These are phyloP conservation scores for Solanum pinnatisectum DNA, from an alignment of 257 asterid species.

Conservation along the genomic window DNA sequence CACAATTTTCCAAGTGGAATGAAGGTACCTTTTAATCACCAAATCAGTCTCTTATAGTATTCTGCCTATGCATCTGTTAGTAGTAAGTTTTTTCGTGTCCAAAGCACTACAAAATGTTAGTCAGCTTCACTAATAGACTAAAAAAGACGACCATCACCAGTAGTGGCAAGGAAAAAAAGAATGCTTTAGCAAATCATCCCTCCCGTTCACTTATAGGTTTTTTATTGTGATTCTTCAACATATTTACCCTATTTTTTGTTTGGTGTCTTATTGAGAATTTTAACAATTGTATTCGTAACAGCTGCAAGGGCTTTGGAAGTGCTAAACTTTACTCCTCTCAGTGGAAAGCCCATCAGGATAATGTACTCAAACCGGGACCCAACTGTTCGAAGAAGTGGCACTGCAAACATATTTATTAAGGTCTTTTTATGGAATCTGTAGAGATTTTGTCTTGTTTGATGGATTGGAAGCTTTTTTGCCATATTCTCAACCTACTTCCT, in stretches of 20 bases:
- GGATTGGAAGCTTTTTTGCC: not conserved
- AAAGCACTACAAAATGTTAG: not conserved
- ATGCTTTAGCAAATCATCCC: not conserved
- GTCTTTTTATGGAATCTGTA: constrained; percentile 13
- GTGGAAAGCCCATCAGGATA: constrained; percentile 70
- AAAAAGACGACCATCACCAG: not conserved
- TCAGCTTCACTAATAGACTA: not conserved
- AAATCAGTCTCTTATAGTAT: not conserved
- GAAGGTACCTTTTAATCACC: not conserved
- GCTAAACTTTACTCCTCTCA: constrained; percentile 78
- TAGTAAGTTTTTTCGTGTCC: not conserved
- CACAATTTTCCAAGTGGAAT: not conserved
- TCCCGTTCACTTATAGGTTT: not conserved
- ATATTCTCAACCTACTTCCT: not conserved
- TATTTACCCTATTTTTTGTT: not conserved
- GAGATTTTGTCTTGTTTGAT: not conserved
- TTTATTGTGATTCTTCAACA: not conserved
- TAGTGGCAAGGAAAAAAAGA: not conserved
- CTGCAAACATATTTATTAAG: constrained; percentile 85
- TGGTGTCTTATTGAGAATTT: not conserved
- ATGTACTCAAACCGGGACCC: constrained; percentile 91
- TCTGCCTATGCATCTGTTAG: not conserved
- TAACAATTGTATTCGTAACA: constrained; percentile 12
- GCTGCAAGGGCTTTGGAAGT: constrained; percentile 76
- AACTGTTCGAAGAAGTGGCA: constrained; percentile 65